Evolutionary conservation across 139 green algal species (phyloP).

Genomic region (Coelastrella sp.): DNA sequence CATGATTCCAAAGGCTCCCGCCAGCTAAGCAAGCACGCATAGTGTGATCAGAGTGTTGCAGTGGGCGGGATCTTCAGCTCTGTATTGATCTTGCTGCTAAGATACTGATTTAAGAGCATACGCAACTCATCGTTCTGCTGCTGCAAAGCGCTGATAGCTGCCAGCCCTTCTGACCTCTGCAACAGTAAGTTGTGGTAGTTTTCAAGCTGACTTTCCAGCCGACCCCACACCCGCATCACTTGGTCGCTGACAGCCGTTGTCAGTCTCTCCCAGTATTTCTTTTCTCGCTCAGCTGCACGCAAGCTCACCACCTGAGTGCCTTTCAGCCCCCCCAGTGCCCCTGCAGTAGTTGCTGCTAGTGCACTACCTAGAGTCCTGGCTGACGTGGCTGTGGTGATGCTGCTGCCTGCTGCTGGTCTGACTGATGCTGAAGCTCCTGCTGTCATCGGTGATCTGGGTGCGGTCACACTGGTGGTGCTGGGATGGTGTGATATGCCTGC

Average conservation of each 20-base stretch:
- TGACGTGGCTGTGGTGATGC: not conserved
- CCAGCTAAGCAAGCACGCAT: constrained; percentile 3
- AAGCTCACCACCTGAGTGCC: constrained; percentile 29
- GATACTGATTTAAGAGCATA: constrained; percentile 83
- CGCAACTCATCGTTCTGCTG: constrained; percentile 83
- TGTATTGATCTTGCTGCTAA: constrained; percentile 76
- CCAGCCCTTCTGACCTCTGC: constrained; percentile 53
- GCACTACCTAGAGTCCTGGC: not conserved
- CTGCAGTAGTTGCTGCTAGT: constrained; percentile 26
- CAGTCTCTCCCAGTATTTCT: constrained; percentile 65
- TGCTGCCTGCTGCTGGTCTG: too few relatives aligned
- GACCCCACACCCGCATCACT: constrained; percentile 71
- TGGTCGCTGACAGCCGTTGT: constrained; percentile 54
- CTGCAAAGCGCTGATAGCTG: constrained; percentile 70
- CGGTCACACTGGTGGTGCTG: constrained; percentile 10
- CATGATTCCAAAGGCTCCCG: not conserved
- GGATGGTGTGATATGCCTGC: constrained; percentile 12
- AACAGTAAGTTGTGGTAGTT: constrained; percentile 76
- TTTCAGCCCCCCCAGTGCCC: not conserved
- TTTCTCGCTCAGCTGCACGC: constrained; percentile 54
- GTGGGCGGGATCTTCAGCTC: constrained; percentile 80
- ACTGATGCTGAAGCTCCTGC: not conserved
- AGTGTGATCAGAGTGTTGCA: constrained; percentile 55
- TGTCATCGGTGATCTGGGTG: not conserved
- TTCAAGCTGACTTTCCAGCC: constrained; percentile 77